Evolutionary conservation across 805 yeast species (phyloP).

Genomic region (Scheffersomyces stipitis): DNA sequence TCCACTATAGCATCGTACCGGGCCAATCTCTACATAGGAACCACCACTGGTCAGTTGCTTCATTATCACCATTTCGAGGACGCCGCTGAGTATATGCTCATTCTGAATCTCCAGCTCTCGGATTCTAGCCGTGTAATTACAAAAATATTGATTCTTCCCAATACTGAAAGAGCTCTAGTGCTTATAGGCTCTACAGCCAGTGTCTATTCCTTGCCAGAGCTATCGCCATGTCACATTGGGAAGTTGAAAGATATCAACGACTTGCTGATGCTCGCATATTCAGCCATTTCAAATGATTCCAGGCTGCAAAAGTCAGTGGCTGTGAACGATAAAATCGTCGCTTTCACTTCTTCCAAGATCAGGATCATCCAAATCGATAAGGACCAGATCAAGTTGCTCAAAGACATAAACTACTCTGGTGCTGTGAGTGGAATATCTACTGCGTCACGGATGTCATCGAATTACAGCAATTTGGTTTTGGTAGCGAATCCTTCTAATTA

Average conservation of each 20-base stretch:
- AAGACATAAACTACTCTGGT: slow-evolving; percentile 31
- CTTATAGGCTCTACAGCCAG: slow-evolving; percentile 25
- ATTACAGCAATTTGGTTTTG: slow-evolving; percentile 29
- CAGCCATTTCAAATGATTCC: background rate
- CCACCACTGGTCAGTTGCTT: slow-evolving; percentile 33
- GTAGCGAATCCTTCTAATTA: slow-evolving; percentile 34
- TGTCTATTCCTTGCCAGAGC: slow-evolving; percentile 35
- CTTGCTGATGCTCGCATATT: slow-evolving; percentile 21
- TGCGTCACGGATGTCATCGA: slow-evolving; percentile 23
- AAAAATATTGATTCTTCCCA: slow-evolving; percentile 25
- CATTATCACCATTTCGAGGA: slow-evolving; percentile 43
- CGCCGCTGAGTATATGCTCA: slow-evolving; percentile 32
- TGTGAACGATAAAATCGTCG: slow-evolving; percentile 26
- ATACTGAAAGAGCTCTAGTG: slow-evolving; percentile 24
- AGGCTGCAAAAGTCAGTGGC: slow-evolving; percentile 1
- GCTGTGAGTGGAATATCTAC: slow-evolving; percentile 29
- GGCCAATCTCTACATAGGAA: slow-evolving; percentile 38
- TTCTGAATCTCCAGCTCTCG: slow-evolving; percentile 20
- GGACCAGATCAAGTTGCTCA: slow-evolving; percentile 29
- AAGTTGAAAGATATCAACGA: slow-evolving; percentile 36
- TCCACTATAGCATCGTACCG: slow-evolving; percentile 21
- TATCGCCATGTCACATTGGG: slow-evolving; percentile 36
- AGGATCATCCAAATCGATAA: slow-evolving; percentile 28
- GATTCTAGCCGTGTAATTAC: slow-evolving; percentile 13
- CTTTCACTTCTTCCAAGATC: slow-evolving; percentile 28